phyloP scores from a whole-genome alignment of 257 asterid genomes.

The Nicotiana obtusifolia region DNA sequence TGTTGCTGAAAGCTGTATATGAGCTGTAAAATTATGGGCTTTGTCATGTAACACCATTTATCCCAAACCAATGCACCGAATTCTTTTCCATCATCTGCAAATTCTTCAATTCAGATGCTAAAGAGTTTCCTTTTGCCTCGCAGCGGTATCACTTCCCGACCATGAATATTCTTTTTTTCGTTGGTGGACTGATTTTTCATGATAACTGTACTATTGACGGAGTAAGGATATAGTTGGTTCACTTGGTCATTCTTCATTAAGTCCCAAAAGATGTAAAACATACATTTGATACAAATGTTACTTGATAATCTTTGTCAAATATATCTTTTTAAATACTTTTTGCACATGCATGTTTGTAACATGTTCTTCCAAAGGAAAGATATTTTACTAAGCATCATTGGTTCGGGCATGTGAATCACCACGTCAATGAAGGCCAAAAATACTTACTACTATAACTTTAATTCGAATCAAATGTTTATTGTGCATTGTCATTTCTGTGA shows the following conservation, averaged over 20 bases:
- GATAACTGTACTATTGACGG: neutral
- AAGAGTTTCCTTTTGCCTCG: neutral
- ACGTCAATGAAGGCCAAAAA: neutral
- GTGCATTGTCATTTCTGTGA: neutral
- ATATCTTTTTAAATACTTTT: neutral
- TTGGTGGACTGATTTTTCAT: neutral
- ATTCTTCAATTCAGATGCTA: neutral
- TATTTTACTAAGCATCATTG: neutral
- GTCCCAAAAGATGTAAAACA: neutral
- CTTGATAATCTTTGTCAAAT: slow-evolving; percentile 5
- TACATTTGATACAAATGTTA: neutral
- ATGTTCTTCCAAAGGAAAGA: neutral
- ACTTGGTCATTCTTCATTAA: neutral
- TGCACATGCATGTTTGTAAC: neutral
- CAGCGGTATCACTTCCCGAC: neutral
- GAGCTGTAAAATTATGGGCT: neutral
- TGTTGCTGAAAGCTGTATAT: neutral
- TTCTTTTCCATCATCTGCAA: neutral
- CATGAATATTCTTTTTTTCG: neutral
- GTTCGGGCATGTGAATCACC: neutral
- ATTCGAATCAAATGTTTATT: neutral
- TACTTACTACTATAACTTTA: neutral
- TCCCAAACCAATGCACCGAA: neutral
- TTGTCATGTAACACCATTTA: neutral
- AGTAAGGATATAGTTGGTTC: neutral